Base-by-base conservation (phyloP, 352 stramenopile genomes). In the Globisporangium rhizosaccharum region DNA sequence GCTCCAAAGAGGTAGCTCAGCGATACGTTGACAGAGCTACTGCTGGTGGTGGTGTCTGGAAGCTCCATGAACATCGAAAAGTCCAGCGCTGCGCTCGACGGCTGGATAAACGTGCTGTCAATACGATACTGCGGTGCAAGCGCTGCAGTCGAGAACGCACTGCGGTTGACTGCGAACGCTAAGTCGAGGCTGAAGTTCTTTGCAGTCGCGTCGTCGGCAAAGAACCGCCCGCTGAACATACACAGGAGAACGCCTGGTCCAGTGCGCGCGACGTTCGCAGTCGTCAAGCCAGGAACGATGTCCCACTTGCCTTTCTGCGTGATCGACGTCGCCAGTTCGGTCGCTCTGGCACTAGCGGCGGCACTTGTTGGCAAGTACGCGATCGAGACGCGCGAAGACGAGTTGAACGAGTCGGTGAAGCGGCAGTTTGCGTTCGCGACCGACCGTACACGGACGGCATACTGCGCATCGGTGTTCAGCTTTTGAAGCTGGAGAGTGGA, bases 111-210 rank as follows among this genome's bases (percentile, higher is more conserved):
- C 8, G 65, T 59, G 45, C 75, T 63, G 48, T 87, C 71, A 18
- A 82, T 23, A 11, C 52, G 66, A 57, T 73, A 76, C 39, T 78
- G 65, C 1, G 67, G 61, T 1, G 51, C 23, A 0, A 46, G 26
- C 17, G 66, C 48, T n/a, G 42, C 25, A 58, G 33, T 53, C 20
- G 55, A 46, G 15, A 46, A 25, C 20, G 28, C 44, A 15, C 28
- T 65, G 28, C 53, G 41, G 44, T 73, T 59, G 28, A 75, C 47
- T 42, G 64, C 68, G 55, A 83, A 75, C 2, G 61, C 72, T 11
- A 85, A 53, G 61, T 82, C 77, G 12, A 87, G 62, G 12, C 57
- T 66, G 62, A 87, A 87, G 0, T 55, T 63, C 53, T 79, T 85
- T 7, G 74, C 65, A 1, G 65, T 63, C 20, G 48, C 60, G 28